Evolutionary conservation across 2,329 filamentous ascomycete species (phyloP), one percentile per base, ranked within the genome.

Genomic region (Fusarium haematococcum): DNA sequence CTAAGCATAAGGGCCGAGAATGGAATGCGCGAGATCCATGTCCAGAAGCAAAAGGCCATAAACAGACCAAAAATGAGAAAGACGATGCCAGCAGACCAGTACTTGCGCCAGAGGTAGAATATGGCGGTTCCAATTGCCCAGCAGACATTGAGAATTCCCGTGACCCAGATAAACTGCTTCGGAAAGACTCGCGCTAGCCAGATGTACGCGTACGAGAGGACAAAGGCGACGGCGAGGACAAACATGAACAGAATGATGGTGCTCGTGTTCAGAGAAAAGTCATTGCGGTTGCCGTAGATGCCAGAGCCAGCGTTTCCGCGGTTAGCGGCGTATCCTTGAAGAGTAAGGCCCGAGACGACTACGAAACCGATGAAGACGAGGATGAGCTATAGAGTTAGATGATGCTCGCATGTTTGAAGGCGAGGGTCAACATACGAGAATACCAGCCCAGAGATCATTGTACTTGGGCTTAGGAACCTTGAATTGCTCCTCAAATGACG

Each of bases 161-260:
- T 97, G 43, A 95, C 90, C 94, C 95, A 98, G 80, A 98, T 97
- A 77, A 98, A 95, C 79, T 94, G 90, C 84, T 97, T 97, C 5
- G 95, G 95, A 75, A 96, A 96, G 56, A 89, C 84, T 65, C 95
- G 91, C 8, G 94, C 93, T 2, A 92, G 82, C 83, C 91, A 90
- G 77, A 98, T 91, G 81, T 98, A 98, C 25, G 84, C 87, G 79
- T 91, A 93, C 39, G 94, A 95, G 48, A 98, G 85, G 2, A 94
- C 88, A 25, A 95, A 87, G 6, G 95, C 93, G 43, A 95, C 87
- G 18, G 85, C 89, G 9, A 98, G 87, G 9, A 94, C 90, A 80
- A 97, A 95, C 37, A 90, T 88, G 82, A 98, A 97, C 18, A 98
- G 88, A 45, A 97, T 90, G 45, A 98, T 87, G 0, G 95, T 98